Base-by-base conservation (phyloP, 2,329 filamentous ascomycete genomes). In the Talaromyces sp. region DNA sequence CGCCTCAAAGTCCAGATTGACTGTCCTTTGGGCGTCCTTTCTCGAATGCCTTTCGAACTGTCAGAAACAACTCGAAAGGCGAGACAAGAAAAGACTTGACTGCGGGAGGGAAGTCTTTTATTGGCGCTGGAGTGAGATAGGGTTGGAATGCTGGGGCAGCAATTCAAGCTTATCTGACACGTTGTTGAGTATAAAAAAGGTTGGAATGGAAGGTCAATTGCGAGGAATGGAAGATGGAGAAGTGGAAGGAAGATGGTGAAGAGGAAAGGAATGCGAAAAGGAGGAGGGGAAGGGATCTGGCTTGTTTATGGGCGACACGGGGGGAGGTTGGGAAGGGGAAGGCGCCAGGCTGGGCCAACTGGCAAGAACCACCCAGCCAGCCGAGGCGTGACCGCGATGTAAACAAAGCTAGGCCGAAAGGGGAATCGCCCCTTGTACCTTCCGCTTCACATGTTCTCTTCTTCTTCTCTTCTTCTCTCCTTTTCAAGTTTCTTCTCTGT, bases 1-100 rank as follows among this genome's bases (percentile, higher is more conserved):
- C 81, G 92, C 91, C 89, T 96, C 92, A 94, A 96, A 97, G 90
- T 97, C 92, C 92, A 97, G 92, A 84, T 91, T 97, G 90, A 82
- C 90, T 88, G 88, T 86, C 87, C 89, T 86, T 80, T 76, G 77
- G 78, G 80, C 80, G 85, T 80, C 84, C 83, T 82, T 85, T 87
- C 87, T 89, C 84, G 84, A 85, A 85, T 74, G 70, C 70, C 74
- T 76, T 75, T 73, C 74, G 74, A 76, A 76, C 69, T 75, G 73
- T 72, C 70, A 64, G 62, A 62, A 75, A 75, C 72, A 75, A 76
- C 68, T 74, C 74, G 74, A 76, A 77, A 76, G 74, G 66, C 71
- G 67, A 76, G 70, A 75, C 74, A 76, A 77, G 74, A 77, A 77
- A 77, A 76, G 74, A 76, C 74, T 59, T 75, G 64, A 65, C 57